Conservation (phyloP, 805 yeast genomes). For the Starmerella khaoyaiensis region DNA sequence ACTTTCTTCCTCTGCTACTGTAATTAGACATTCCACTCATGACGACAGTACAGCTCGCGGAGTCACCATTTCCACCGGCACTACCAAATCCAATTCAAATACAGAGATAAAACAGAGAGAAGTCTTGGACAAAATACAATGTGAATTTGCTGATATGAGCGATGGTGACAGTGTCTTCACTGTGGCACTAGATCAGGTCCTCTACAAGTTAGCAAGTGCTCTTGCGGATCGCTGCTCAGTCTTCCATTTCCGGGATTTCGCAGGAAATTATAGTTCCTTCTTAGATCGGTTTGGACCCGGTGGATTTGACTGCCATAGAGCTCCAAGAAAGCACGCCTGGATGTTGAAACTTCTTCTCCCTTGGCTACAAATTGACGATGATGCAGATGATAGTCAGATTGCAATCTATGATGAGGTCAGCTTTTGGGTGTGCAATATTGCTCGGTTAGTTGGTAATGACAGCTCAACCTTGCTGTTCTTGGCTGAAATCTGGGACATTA, state of each 20-base stretch:
- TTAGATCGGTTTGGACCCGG: constrained; percentile 16
- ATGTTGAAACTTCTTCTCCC: constrained; percentile 16
- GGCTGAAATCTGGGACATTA: constrained; percentile 18
- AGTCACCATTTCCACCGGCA: too few relatives aligned
- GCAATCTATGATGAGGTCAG: constrained; percentile 12
- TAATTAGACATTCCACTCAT: too few relatives aligned
- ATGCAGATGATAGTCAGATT: constrained; percentile 1
- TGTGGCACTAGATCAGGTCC: constrained; percentile 5
- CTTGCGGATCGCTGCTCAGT: constrained; percentile 13
- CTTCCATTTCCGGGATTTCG: constrained; percentile 19
- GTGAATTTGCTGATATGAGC: background rate
- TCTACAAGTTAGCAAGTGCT: constrained; percentile 13
- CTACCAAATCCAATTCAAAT: too few relatives aligned
- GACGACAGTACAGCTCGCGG: too few relatives aligned
- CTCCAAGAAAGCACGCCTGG: constrained; percentile 13
- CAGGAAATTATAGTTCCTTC: constrained; percentile 15
- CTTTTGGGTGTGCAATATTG: constrained; percentile 13
- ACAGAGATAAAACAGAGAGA: background rate
- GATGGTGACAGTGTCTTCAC: constrained; percentile 14
- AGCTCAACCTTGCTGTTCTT: constrained; percentile 8
- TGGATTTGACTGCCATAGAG: constrained; percentile 8
- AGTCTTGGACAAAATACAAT: background rate
- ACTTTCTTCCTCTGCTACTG: too few relatives aligned
- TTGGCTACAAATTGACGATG: constrained; percentile 6
- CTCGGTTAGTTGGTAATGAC: constrained; percentile 3